Evolutionary conservation across 805 yeast genomes (phyloP).

Genomic region (Wickerhamiella sergipiensis): DNA sequence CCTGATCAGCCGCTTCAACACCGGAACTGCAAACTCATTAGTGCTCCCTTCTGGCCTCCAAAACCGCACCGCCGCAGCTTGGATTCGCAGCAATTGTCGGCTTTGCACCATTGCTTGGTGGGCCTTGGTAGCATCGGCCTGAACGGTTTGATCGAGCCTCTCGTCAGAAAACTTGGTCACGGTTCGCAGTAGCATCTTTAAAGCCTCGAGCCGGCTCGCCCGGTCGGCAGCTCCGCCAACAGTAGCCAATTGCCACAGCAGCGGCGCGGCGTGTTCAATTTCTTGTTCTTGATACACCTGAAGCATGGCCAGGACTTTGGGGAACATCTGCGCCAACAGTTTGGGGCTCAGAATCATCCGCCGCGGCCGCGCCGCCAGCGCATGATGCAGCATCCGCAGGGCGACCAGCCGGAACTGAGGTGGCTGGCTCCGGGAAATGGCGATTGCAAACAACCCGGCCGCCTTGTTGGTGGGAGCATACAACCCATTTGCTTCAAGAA

Average conservation of each 20-base stretch:
- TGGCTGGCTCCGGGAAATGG: background rate
- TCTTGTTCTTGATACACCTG: constrained; percentile 4
- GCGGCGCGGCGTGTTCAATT: constrained; percentile 4
- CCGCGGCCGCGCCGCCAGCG: constrained; percentile 5
- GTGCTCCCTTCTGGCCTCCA: background rate
- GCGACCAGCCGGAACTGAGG: constrained; percentile 2
- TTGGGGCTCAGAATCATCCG: constrained; percentile 8
- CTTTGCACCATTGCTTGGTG: background rate
- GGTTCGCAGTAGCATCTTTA: background rate
- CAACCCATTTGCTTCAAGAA: constrained; percentile 7
- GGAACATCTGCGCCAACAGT: background rate
- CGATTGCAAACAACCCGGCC: background rate
- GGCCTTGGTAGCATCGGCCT: background rate
- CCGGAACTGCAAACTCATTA: background rate
- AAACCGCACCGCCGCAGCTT: constrained; percentile 2
- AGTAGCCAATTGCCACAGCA: constrained; percentile 5
- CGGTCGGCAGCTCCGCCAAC: constrained; percentile 2
- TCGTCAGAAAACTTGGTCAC: background rate
- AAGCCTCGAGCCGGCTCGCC: background rate
- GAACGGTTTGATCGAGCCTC: background rate
- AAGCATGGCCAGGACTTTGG: constrained; percentile 1
- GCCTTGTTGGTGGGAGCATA: constrained; percentile 5
- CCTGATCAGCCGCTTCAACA: background rate
- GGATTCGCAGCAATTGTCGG: constrained; percentile 1
- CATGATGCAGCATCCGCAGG: constrained; percentile 6